Percentiles rank a stretch among this genome's conserved stretches.
Conservation (phyloP, 1,139 yeast genomes). For the Yamadazyma dushanensis region DNA sequence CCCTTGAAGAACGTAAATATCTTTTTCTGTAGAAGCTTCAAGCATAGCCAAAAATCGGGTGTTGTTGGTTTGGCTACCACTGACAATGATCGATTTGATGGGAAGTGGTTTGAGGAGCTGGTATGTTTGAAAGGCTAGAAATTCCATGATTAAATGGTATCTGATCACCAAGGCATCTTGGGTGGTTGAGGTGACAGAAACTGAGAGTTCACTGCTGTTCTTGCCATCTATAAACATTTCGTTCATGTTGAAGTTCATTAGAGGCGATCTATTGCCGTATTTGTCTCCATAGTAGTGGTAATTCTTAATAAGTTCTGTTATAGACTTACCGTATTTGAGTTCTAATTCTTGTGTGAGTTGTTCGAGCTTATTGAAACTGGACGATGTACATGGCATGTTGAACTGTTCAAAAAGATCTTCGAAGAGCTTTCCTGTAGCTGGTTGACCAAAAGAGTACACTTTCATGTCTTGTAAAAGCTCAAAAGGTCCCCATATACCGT, state of each 20-base stretch:
- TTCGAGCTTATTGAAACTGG: slow-evolving; percentile 36
- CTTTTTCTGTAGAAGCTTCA: slow-evolving; percentile 21
- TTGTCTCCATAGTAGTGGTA: slow-evolving; percentile 55
- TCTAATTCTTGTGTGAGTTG: slow-evolving; percentile 23
- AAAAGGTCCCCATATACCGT: slow-evolving; percentile 64
- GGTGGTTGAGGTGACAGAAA: slow-evolving; percentile 10
- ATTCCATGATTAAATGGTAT: slow-evolving; percentile 50
- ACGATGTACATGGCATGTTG: slow-evolving; percentile 6
- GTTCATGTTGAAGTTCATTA: slow-evolving; percentile 47
- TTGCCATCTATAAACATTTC: slow-evolving; percentile 50
- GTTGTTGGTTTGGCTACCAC: slow-evolving; percentile 57
- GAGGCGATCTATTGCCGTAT: slow-evolving; percentile 58
- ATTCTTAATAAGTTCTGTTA: slow-evolving; percentile 33
- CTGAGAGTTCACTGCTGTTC: slow-evolving; percentile 23
- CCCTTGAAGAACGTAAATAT: slow-evolving; percentile 20
- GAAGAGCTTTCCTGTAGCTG: slow-evolving; percentile 55
- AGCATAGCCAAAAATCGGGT: slow-evolving; percentile 36
- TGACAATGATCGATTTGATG: slow-evolving; percentile 28
- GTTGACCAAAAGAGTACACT: slow-evolving; percentile 56
- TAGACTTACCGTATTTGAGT: slow-evolving; percentile 16
- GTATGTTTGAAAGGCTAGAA: slow-evolving; percentile 49
- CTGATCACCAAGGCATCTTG: slow-evolving; percentile 27
- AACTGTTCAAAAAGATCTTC: slow-evolving; percentile 45
- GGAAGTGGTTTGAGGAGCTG: slow-evolving; percentile 29
- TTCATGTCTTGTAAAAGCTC: slow-evolving; percentile 22